Conservation (phyloP, 2,329 filamentous ascomycete species). For the Pestalotiopsis sp. region DNA sequence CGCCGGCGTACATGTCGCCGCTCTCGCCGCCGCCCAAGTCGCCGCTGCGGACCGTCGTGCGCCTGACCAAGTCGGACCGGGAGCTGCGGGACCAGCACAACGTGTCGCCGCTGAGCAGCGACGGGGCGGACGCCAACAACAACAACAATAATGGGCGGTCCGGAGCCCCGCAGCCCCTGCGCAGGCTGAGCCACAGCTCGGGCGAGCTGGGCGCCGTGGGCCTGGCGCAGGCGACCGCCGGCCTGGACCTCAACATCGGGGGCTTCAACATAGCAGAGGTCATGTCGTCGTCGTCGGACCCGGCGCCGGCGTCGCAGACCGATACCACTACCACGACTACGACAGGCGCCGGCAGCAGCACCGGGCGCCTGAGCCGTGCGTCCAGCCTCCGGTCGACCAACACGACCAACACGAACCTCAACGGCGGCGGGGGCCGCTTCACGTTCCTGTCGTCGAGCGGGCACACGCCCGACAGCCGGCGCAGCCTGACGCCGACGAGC, state of each 20-base stretch:
- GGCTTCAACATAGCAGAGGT: background rate
- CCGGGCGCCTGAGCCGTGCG: background rate
- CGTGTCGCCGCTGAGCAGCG: slow-evolving; percentile 1
- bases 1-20: slow-evolving; percentile 5
- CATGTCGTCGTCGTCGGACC: background rate
- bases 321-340: background rate
- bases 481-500: background rate
- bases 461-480: background rate
- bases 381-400: background rate
- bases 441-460: slow-evolving; percentile 2
- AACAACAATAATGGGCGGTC: background rate
- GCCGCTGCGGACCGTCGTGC: background rate
- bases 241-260: background rate
- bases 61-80: background rate
- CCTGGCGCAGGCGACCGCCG: slow-evolving; percentile 2
- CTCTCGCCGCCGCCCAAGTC: slow-evolving; percentile 2
- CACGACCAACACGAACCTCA: background rate
- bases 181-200: slow-evolving; percentile 1
- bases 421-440: slow-evolving; percentile 6
- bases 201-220: background rate
- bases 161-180: background rate
- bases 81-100: background rate
- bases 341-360: background rate
- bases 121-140: background rate
- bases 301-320: background rate